These are phyloP conservation scores for Micractinium conductrix DNA, from an alignment of 139 green algal genomes.

Conservation along the genomic window DNA sequence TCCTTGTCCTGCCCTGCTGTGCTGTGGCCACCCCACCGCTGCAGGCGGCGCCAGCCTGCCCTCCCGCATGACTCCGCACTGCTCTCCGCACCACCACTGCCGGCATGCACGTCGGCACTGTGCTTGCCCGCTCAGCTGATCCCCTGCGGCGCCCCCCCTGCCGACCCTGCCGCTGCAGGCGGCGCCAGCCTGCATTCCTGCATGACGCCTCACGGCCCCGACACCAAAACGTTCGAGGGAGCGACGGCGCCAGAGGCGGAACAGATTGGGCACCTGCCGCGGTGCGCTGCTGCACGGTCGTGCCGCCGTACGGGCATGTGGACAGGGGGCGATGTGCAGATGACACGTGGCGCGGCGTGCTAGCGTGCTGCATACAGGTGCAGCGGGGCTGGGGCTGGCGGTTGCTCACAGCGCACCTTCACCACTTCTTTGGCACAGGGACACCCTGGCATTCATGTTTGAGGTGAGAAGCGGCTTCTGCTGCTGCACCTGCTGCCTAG, in stretches of 20 bases:
- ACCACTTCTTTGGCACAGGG: background rate
- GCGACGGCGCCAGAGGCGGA: conserved; percentile 56
- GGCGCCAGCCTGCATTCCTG: conserved; percentile 82
- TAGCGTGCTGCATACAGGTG: too few relatives aligned
- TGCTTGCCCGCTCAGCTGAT: too few relatives aligned
- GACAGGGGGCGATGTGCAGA: too few relatives aligned
- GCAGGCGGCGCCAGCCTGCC: conserved; percentile 76
- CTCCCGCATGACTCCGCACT: conserved; percentile 92
- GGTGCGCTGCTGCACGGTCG: conserved; percentile 4
- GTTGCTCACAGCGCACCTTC: background rate
- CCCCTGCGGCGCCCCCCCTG: too few relatives aligned
- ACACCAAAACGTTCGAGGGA: conserved; percentile 83
- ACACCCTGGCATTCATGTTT: conserved; percentile 94
- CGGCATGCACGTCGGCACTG: too few relatives aligned
- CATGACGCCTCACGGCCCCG: conserved; percentile 94
- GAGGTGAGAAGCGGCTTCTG: too few relatives aligned
- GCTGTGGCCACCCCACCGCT: background rate
- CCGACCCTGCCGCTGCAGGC: conserved; percentile 2
- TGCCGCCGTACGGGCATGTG: too few relatives aligned
- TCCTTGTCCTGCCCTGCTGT: too few relatives aligned
- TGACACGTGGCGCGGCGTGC: background rate
- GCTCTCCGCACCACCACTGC: too few relatives aligned
- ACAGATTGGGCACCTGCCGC: conserved; percentile 59
- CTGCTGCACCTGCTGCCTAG: too few relatives aligned
- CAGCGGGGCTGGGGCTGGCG: too few relatives aligned